phyloP scores from a whole-genome alignment of 1,139 yeast species.

The Pichia sp. region DNA sequence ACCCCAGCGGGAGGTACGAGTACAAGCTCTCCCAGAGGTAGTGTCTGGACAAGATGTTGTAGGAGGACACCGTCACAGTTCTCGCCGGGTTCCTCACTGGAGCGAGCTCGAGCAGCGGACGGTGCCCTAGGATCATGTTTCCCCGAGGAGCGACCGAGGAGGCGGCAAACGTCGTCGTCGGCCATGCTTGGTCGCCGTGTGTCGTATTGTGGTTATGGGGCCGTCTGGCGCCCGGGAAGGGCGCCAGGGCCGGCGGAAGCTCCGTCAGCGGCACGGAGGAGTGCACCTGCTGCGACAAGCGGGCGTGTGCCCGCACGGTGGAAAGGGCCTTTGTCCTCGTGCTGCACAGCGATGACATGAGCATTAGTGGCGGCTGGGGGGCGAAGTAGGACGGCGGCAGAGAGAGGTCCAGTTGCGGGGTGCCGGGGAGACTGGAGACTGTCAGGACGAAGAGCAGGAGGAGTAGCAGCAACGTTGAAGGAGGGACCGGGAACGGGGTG shows the following conservation, averaged over 20 bases:
- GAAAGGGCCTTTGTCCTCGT: not conserved
- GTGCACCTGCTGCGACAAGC: not conserved
- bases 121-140: slow-evolving; percentile 15
- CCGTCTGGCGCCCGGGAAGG: not conserved
- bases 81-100: slow-evolving; percentile 6
- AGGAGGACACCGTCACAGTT: slow-evolving; percentile 41
- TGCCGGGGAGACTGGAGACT: too few species aligned
- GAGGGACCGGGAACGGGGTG: too few species aligned
- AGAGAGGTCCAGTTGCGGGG: too few species aligned
- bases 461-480: too few species aligned
- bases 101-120: slow-evolving; percentile 14
- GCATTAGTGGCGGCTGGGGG: not conserved
- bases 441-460: too few species aligned
- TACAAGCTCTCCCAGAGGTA: slow-evolving; percentile 57
- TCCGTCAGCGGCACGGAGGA: not conserved
- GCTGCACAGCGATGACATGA: not conserved
- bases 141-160: not conserved
- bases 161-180: not conserved
- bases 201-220: not conserved
- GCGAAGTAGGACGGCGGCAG: not conserved
- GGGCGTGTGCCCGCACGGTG: not conserved
- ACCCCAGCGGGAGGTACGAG: slow-evolving; percentile 42
- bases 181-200: too few species aligned
- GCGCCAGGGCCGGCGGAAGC: not conserved
- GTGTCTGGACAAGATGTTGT: slow-evolving; percentile 51